These are phyloP conservation scores for Kernera saxatilis DNA, from an alignment of 345 rosid genomes.

Conservation along the genomic window DNA sequence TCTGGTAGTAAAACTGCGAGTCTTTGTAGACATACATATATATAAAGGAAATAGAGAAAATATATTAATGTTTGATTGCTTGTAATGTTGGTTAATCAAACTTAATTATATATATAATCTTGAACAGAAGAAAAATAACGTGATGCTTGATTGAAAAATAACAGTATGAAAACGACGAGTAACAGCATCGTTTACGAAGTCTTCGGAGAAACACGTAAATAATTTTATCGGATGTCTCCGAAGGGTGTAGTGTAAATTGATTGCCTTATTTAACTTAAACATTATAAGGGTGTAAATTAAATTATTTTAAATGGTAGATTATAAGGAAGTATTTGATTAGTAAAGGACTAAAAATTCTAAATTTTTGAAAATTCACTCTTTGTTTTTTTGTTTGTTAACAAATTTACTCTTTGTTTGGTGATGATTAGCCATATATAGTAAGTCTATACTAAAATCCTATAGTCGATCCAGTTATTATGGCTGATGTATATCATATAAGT, in stretches of 20 bases:
- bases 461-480: background rate
- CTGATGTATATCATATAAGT: background rate
- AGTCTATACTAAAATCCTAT: background rate
- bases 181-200: slow-evolving; percentile 24
- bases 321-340: too few relatives aligned
- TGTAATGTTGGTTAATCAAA: slow-evolving; percentile 14
- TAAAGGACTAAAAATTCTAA: too few relatives aligned
- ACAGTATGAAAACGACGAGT: slow-evolving; percentile 21
- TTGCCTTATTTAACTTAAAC: background rate
- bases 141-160: slow-evolving; percentile 13
- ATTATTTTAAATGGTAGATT: background rate
- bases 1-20: background rate
- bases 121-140: background rate
- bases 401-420: background rate
- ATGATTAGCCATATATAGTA: background rate
- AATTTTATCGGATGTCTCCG: too few relatives aligned
- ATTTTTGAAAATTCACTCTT: too few relatives aligned
- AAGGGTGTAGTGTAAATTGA: too few relatives aligned
- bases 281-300: background rate
- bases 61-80: background rate
- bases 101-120: background rate
- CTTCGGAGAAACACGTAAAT: slow-evolving; percentile 9
- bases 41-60: background rate
- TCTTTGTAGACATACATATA: background rate
- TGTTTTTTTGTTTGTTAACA: too few relatives aligned